Evolutionary conservation across 2,329 filamentous ascomycete genomes (phyloP), one percentile per base, ranked within the genome.

Genomic region (Penicillium expansum): DNA sequence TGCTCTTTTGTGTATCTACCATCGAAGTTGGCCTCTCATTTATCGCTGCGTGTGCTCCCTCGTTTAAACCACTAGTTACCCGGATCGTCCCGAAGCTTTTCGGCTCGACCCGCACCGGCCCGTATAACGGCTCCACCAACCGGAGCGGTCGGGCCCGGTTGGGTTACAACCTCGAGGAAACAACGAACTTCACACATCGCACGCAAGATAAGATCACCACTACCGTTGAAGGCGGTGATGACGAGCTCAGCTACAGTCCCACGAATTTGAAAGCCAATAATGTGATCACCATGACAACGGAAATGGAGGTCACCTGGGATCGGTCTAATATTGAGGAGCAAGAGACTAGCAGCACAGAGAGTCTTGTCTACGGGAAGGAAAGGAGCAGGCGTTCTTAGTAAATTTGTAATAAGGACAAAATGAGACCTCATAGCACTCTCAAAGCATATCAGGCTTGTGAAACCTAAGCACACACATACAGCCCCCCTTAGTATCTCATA

Each of bases 291-390:
- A 51, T 58, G 52, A 58, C 47, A 11, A 55, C 51, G 3, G 27
- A 58, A 29, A 50, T 58, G 51, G 51, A 58, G 56, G 52, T 58
- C 32, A 55, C 51, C 24, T 58, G 56, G 56, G 39, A 13, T 18
- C 51, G 37, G 29, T 39, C 55, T 16, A 33, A 11, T 55, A 13
- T 18, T 1, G 24, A 35, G 14, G 41, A 35, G 11, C 33, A 37
- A 33, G n/a, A 55, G 24, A 57, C 45, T 11, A 50, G 55, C 22
- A 55, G 55, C 30, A 57, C 32, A 1, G 55, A 57, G 30, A 57
- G 55, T 32, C 51, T 55, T 29, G 55, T 57, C 3, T n/a, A 50
- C 8, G 48, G 37, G 5, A 41, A 24, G 22, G 27, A 14, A 14
- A 18, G 14, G 24, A 42, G 18, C n/a, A 51, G 14, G n/a, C 18